phyloP scores from a whole-genome alignment of 1,139 yeast genomes.

The Hansenula lynferdii region DNA sequence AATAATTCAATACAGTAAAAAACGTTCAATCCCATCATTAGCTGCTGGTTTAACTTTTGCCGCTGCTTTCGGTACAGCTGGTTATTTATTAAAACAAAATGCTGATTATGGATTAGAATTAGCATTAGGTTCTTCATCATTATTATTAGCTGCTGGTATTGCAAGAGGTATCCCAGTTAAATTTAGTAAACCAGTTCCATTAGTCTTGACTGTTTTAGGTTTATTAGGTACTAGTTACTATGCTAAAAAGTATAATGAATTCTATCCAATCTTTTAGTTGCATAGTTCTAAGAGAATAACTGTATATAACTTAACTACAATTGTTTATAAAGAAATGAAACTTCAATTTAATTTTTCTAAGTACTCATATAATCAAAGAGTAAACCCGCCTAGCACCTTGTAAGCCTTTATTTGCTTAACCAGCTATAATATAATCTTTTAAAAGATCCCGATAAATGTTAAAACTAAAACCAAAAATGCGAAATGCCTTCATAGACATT shows the following conservation, averaged over 20 bases:
- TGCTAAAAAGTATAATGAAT: slow-evolving; percentile 65
- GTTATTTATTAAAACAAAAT: slow-evolving; percentile 68
- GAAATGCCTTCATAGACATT: not conserved
- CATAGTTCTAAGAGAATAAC: no score
- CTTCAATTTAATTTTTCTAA: no score
- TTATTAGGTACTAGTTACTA: slow-evolving; percentile 64
- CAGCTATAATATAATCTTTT: no score
- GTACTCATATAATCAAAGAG: no score
- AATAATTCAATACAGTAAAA: slow-evolving; percentile 46
- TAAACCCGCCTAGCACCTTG: no score
- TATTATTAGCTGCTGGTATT: slow-evolving; percentile 64
- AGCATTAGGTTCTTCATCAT: slow-evolving; percentile 67
- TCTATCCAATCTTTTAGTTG: slow-evolving; percentile 35
- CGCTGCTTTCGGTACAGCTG: slow-evolving; percentile 68
- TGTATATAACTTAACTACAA: no score
- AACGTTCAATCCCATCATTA: slow-evolving; percentile 75
- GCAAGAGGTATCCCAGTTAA: slow-evolving; percentile 57
- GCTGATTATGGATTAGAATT: slow-evolving; percentile 78
- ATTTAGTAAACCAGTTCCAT: slow-evolving; percentile 74
- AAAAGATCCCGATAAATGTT: no score
- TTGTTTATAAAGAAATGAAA: not conserved
- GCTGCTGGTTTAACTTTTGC: slow-evolving; percentile 74
- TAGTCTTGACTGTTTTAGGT: slow-evolving; percentile 61
- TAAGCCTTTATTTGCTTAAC: no score
- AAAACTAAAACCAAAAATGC: no score